Conservation (phyloP, 2,329 filamentous ascomycete genomes). For the Pseudogymnoascus sp. region DNA sequence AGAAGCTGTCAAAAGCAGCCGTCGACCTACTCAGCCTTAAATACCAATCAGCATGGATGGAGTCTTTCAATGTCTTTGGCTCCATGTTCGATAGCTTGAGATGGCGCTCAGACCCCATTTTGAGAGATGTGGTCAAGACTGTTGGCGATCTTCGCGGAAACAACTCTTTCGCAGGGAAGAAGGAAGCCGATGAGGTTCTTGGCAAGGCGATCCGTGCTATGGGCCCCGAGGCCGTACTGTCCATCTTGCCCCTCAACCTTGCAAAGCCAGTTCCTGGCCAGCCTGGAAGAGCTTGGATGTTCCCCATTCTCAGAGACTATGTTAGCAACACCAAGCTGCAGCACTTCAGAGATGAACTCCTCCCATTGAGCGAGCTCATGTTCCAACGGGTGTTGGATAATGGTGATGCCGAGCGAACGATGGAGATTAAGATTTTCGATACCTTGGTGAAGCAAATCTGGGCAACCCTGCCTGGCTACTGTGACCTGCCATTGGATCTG, state of each 20-base stretch:
- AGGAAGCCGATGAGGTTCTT: conserved; percentile 85
- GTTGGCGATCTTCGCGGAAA: conserved; percentile 83
- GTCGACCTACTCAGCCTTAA: conserved; percentile 75
- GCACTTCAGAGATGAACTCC: conserved; percentile 79
- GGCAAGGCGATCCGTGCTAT: conserved; percentile 81
- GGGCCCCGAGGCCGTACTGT: conserved; percentile 76
- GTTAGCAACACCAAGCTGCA: conserved; percentile 79
- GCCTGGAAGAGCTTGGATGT: conserved; percentile 84
- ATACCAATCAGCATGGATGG: conserved; percentile 88
- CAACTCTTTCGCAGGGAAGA: conserved; percentile 84
- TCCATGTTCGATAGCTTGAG: conserved; percentile 80
- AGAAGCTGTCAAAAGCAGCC: conserved; percentile 66
- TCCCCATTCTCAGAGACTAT: conserved; percentile 82
- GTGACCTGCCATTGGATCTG: conserved; percentile 79
- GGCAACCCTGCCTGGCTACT: conserved; percentile 89
- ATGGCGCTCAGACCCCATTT: conserved; percentile 74
- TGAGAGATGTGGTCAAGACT: conserved; percentile 65
- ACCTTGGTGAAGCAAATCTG: conserved; percentile 93
- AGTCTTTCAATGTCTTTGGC: conserved; percentile 81
- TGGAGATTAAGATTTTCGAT: conserved; percentile 96
- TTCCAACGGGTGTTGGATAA: conserved; percentile 84
- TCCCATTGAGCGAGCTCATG: conserved; percentile 81
- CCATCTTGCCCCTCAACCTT: conserved; percentile 79
- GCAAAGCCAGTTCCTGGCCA: conserved; percentile 66
- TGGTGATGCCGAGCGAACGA: conserved; percentile 74